Conservation (phyloP, 495 filamentous ascomycete species). For the Sordaria brevicollis region DNA sequence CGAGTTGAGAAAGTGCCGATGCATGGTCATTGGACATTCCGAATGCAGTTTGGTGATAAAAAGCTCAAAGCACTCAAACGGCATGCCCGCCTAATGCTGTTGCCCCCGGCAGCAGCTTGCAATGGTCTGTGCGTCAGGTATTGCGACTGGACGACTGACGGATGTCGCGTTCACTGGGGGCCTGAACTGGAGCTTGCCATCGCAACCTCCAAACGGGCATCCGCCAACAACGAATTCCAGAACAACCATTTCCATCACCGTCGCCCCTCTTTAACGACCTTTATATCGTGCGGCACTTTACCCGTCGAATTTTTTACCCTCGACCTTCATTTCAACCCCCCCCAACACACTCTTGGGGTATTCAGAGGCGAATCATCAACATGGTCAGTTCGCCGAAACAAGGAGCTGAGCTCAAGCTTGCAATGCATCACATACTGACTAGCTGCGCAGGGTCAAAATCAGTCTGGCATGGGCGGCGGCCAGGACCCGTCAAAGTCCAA, state of each 20-base stretch:
- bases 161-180: not conserved
- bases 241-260: not conserved
- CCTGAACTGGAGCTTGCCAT: not conserved
- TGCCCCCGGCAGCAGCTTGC: not conserved
- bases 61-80: not conserved
- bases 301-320: not conserved
- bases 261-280: not conserved
- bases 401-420: not conserved
- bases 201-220: not conserved
- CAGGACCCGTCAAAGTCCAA: constrained; percentile 65
- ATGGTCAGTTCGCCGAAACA: constrained; percentile 15
- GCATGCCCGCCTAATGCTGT: not conserved
- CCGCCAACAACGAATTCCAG: not conserved
- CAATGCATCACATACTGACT: constrained; percentile 10
- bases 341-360: not conserved
- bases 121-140: not conserved
- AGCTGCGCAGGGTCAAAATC: constrained; percentile 67
- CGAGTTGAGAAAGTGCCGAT: not conserved
- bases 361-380: constrained; percentile 1
- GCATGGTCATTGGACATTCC: not conserved
- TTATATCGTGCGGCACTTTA: not conserved
- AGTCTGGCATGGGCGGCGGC: constrained; percentile 73
- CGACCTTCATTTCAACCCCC: not conserved
- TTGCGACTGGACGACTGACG: not conserved
- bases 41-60: not conserved